Base-by-base conservation (phyloP, 1,139 yeast genomes). In the Yamadazyma triangularis region DNA sequence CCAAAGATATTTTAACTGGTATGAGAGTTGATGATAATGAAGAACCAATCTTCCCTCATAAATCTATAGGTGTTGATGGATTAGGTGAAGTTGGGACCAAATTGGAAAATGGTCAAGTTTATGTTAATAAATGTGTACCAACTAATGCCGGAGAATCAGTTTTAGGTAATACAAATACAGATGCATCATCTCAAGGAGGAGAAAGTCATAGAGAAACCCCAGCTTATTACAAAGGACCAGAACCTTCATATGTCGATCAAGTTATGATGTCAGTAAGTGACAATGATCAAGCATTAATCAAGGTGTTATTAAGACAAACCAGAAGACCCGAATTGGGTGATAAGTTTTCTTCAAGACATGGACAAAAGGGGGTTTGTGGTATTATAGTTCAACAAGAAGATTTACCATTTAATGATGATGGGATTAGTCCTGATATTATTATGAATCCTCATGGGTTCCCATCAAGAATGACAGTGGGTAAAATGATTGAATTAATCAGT, bases 371-470 rank as follows among this genome's bases (percentile, higher is more conserved):
- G 74, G 97, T 91, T 21, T 89, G 97, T 69, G 97, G 97, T 58
- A 86, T 89, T 45, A 91, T 89, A 57, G 96, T 89, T 10, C 89
- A 86, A 50, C 96, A 89, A 52, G 96, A 88, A 54, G 98, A 91
- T 53, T 72, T 91, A 72, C 98, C 98, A 20, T 91, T 89, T 56
- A 85, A 81, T 52, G 96, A 89, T 47, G 74, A 79, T 39, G 97
- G 97, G 48, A 75, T 89, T 27, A 68, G 77, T 4, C 98, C 98
- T 0, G 98, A 91, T 61, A 88, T 91, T 44, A 91, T 91, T 51
- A 91, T 91, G 95, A 91, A 91, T 53, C 98, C 98, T 2, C 98
- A 91, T 55, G 98, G 96, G 64, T 91, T 91, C 79, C 98, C 98
- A 42, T 89, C 97, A 24, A 94, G 98, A 71, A 91, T 91, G 99